A percentile compares a stretch with the other conserved stretches of the same genome.
Evolutionary conservation across 2,329 filamentous ascomycete genomes (phyloP).

Genomic region (Colletotrichum ledebouriae): DNA sequence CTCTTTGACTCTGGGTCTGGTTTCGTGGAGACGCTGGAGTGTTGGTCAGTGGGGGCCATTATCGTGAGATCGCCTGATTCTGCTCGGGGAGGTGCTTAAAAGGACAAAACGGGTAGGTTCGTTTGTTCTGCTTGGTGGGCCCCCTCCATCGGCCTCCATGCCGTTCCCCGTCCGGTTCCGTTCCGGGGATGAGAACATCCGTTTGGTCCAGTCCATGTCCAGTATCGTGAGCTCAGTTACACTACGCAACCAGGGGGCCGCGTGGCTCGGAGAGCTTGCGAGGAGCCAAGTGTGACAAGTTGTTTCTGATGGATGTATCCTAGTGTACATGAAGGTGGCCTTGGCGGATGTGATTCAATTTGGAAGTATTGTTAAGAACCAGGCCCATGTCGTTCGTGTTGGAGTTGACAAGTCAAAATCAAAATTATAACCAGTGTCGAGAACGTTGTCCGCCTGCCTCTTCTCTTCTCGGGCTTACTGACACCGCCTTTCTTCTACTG

Average conservation of each 20-base stretch:
- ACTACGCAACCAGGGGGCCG: conserved; percentile 25
- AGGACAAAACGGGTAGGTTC: conserved; percentile 19
- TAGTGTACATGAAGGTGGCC: not conserved
- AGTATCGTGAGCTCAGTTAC: not conserved
- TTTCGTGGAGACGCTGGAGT: conserved; percentile 3
- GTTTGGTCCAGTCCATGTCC: not conserved
- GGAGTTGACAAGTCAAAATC: conserved; percentile 8
- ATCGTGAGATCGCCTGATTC: conserved; percentile 24
- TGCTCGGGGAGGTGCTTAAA: conserved; percentile 23
- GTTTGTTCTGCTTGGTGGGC: conserved; percentile 8
- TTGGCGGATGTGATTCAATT: conserved; percentile 2
- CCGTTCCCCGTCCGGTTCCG: conserved; percentile 38
- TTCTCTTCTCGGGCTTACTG: too few species aligned
- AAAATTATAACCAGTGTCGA: too few species aligned
- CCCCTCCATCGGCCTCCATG: conserved; percentile 20
- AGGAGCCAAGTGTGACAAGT: conserved; percentile 3
- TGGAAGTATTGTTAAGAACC: not conserved
- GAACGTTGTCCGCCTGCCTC: too few species aligned
- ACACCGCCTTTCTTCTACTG: too few species aligned
- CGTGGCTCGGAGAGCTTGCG: not conserved
- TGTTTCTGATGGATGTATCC: too few species aligned
- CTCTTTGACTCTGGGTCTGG: too few species aligned
- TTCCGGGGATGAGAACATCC: conserved; percentile 16
- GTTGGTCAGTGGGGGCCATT: conserved; percentile 17
- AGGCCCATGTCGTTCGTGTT: not conserved